phyloP scores from a whole-genome alignment of 805 yeast genomes.

The Peterozyma xylosa region DNA sequence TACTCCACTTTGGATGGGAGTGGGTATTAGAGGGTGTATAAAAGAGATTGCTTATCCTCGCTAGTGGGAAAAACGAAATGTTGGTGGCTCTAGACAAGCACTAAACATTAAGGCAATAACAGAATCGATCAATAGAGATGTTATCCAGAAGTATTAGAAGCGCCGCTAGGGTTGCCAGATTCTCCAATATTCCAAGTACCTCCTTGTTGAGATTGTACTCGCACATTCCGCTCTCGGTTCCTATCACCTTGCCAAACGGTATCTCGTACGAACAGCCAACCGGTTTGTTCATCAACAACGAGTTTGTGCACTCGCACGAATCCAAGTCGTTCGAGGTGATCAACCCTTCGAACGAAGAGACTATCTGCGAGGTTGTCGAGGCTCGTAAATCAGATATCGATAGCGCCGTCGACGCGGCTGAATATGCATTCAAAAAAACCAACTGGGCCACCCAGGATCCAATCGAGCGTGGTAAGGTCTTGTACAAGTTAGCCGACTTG shows the following conservation, averaged over 20 bases:
- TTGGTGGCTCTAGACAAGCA: no score
- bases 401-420: slow-evolving; percentile 58
- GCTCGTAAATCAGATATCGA: slow-evolving; percentile 44
- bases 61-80: no score
- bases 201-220: slow-evolving; percentile 3
- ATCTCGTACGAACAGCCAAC: slow-evolving; percentile 53
- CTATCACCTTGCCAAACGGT: slow-evolving; percentile 49
- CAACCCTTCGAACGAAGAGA: slow-evolving; percentile 71
- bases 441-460: slow-evolving; percentile 41
- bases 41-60: no score
- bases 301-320: slow-evolving; percentile 55
- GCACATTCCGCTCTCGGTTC: slow-evolving; percentile 7
- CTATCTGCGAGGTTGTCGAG: slow-evolving; percentile 51
- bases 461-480: slow-evolving; percentile 28
- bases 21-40: no score
- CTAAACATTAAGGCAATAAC: no score
- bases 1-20: no score
- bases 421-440: slow-evolving; percentile 50
- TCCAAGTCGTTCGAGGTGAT: slow-evolving; percentile 55
- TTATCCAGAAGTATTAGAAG: no score
- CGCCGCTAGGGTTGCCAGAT: no score
- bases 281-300: slow-evolving; percentile 75
- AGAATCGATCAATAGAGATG: no score
- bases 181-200: background rate
- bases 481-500: slow-evolving; percentile 41